A percentile compares a stretch with the other conserved stretches of the same genome.
These are phyloP conservation scores for Sphagnum tenellum DNA, from an alignment of 225 moss, liverwort and hornwort genomes.

Conservation along the genomic window DNA sequence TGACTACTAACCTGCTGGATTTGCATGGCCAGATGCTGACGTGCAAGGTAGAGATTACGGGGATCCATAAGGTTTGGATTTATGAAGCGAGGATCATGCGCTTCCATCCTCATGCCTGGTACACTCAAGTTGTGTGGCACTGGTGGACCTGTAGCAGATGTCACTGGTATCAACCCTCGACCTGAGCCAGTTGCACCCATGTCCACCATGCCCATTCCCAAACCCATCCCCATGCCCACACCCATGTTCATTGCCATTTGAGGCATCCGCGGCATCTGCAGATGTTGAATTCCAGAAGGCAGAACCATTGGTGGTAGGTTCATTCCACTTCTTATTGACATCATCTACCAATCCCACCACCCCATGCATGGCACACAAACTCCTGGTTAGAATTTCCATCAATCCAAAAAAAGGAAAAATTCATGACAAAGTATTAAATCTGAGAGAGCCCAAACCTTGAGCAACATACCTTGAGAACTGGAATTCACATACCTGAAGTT, in stretches of 20 bases:
- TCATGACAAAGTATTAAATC: not conserved
- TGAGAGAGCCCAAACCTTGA: not conserved
- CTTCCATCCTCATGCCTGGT: conserved; percentile 46
- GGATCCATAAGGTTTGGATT: conserved; percentile 55
- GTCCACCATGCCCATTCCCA: conserved; percentile 81
- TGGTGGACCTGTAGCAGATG: conserved; percentile 23
- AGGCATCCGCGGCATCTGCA: conserved; percentile 73
- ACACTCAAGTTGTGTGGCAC: conserved; percentile 38
- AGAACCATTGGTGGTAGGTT: conserved; percentile 73
- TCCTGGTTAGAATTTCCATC: too few species aligned
- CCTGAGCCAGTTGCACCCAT: conserved; percentile 34
- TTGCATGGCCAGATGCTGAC: conserved; percentile 67
- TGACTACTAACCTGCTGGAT: conserved; percentile 45
- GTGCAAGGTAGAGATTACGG: conserved; percentile 47
- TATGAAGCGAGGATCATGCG: conserved; percentile 58
- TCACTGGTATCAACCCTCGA: conserved; percentile 39
- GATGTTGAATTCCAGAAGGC: conserved; percentile 62
- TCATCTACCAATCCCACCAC: conserved; percentile 52
- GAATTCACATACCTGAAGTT: conserved; percentile 47
- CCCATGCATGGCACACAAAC: not conserved
- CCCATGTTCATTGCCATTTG: conserved; percentile 21
- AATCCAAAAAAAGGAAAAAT: too few species aligned
- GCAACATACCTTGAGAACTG: not conserved
- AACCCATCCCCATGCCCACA: conserved; percentile 45
- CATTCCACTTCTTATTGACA: conserved; percentile 87